Base-by-base conservation (phyloP, 2,329 filamentous ascomycete genomes). In the Fusarium xyrophilum region DNA sequence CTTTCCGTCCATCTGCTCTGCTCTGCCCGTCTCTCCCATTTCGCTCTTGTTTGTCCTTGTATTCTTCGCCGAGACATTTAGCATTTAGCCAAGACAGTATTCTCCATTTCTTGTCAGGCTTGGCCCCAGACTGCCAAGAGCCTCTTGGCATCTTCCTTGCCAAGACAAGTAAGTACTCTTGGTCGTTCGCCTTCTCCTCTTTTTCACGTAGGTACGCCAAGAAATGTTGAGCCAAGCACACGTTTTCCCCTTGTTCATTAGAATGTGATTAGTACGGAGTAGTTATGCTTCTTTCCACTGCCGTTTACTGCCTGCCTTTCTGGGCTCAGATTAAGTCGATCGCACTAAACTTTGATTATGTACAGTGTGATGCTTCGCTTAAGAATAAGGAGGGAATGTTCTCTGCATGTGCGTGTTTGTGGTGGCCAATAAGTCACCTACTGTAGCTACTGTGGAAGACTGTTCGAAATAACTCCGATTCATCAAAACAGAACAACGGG, bases 1-100 rank as follows among this genome's bases (percentile, higher is more conserved):
- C 72, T 73, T 73, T 75, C 70, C 70, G 64, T 65, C 68, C 61
- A 51, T 56, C 60, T 52, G 51, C 46, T 40, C 39, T 40, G 36
- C n/a, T 19, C 33, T 19, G 33, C 33, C 35, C 38, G 36, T 40
- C 43, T 36, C 38, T 33, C 28, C 28, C 21, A 14, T 17, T 28
- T 28, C 30, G 15, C 46, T 35, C 30, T 15, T 56, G 19, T 35
- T 43, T 36, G 36, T 43, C 61, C 60, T 65, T 48, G 14, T 48
- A 39, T 65, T 58, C 23, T 38, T 58, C 43, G 63, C 64, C 64
- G 30, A 67, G 63, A 53, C 50, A 27, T 27, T 50, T 33, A 28
- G 62, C 50, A 27, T 27, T 50, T 33, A 28, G 62, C 62, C 62
- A 65, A 65, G 63, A 35, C 60, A 19, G 10, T 13, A 35, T 57